Conservation (phyloP, 139 green algal genomes). For the Chlamydomonas applanata region DNA sequence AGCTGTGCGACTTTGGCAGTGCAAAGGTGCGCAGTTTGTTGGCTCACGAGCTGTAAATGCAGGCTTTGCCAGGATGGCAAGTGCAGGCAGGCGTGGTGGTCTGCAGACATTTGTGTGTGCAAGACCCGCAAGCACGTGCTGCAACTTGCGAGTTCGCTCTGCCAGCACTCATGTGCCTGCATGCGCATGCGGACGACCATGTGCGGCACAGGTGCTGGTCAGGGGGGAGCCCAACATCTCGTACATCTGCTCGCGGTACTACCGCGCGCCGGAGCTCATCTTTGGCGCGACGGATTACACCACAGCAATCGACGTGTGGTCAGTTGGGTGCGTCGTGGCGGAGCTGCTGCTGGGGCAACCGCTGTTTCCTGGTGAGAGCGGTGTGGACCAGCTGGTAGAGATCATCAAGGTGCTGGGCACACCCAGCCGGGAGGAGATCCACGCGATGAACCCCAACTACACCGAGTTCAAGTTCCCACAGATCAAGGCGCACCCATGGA, state of each 20-base stretch:
- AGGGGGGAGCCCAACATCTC: slow-evolving; percentile 97
- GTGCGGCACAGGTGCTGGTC: slow-evolving; percentile 68
- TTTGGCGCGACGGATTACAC: slow-evolving; percentile 99
- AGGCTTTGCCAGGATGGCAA: no score
- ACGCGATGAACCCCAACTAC: slow-evolving; percentile 99
- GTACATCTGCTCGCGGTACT: slow-evolving; percentile 98
- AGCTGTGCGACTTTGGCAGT: slow-evolving; percentile 98
- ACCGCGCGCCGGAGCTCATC: slow-evolving; percentile 97
- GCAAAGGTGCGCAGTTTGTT: slow-evolving; percentile 75
- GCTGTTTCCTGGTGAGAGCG: slow-evolving; percentile 90
- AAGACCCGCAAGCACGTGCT: no score
- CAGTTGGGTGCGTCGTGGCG: slow-evolving; percentile 95
- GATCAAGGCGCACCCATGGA: slow-evolving; percentile 96
- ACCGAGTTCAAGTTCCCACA: slow-evolving; percentile 99
- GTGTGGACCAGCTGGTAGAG: slow-evolving; percentile 99
- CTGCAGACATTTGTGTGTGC: no score
- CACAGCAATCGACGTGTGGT: slow-evolving; percentile 97
- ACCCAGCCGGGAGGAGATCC: slow-evolving; percentile 92
- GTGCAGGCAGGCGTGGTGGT: no score
- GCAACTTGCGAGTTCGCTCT: no score
- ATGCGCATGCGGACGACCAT: no score
- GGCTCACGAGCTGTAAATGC: no score
- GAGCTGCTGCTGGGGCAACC: slow-evolving; percentile 95
- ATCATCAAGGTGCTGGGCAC: slow-evolving; percentile 99
- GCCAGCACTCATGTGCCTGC: no score